Evolutionary conservation across 2,329 filamentous ascomycete species (phyloP).

Genomic region (Sporothrix protearum): DNA sequence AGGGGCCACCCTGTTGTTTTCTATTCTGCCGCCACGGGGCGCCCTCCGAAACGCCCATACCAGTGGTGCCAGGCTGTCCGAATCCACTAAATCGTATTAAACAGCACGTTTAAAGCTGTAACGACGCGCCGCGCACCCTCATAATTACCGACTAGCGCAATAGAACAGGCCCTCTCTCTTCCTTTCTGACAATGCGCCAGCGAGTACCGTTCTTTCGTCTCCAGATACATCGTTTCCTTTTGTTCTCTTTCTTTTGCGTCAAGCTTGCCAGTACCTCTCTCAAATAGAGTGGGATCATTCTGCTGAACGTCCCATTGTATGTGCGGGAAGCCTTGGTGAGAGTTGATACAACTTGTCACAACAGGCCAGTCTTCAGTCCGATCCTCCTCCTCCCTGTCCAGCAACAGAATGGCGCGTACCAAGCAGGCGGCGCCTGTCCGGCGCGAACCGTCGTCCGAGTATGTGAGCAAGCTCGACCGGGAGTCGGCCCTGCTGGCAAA

Average conservation of each 20-base stretch:
- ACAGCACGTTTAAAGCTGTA: not conserved
- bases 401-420: constrained; percentile 59
- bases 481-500: constrained; percentile 28
- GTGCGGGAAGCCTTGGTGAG: not conserved
- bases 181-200: not conserved
- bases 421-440: constrained; percentile 65
- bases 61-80: constrained; percentile 19
- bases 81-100: constrained; percentile 6
- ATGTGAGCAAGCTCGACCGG: constrained; percentile 50
- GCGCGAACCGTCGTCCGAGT: constrained; percentile 64
- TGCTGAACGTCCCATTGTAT: not conserved
- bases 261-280: not conserved
- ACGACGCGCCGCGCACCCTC: constrained; percentile 6
- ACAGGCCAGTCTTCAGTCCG: not conserved
- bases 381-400: not conserved
- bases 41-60: not conserved
- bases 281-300: not conserved
- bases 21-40: not conserved
- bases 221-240: not conserved
- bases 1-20: constrained; percentile 21
- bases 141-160: not conserved
- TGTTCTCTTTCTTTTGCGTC: not conserved
- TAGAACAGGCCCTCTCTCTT: not conserved
- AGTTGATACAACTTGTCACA: not conserved
- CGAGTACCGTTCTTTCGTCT: not conserved